Evolutionary conservation across 129 eudicot genomes (phyloP), one percentile per base, ranked within the genome.

Genomic region (Flaveria trinervia): DNA sequence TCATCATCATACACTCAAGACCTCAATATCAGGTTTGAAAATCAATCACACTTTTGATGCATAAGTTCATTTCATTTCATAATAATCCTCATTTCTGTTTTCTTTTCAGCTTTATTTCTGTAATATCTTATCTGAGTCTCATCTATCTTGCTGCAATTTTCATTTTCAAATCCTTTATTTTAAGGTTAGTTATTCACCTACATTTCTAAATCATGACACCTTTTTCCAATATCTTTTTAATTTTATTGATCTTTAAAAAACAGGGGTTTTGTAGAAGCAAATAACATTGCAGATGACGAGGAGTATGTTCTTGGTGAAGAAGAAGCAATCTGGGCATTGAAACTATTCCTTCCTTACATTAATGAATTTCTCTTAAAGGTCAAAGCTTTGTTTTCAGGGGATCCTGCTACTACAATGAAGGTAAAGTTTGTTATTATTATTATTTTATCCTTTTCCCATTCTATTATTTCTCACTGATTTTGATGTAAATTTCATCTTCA

Each of bases 401-500:
- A 93, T 87, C 98, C 98, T 77, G 80, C 92, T n/a, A 90, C 90
- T 50, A 93, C 98, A 62, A 90, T 93, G 98, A 93, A 93, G 98
- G 98, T 90, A 43, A 33, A 5, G 10, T 30, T 4, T 50, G 13
- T 18, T 18, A 18, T 56, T 56, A 7, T 15, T 18, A 3, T 70
- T 43, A 11, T 20, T 20, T 7, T 15, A 23, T 10, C 5, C 15
- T 39, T 26, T 30, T 76, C 62, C 23, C 11, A 1, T 17, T 18
- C 22, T 9, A 61, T 50, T n/a, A 12, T 5, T 61, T 45, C 52
- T 70, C 81, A 76, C 68, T 67, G 61, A 72, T 51, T 73, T 68
- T 76, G 12, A 50, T 77, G 78, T 16, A 6, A 60, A 22, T 9
- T 70, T 39, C 75, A 82, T 52, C 54, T 52, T 69, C 45, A 45